Base-by-base conservation (phyloP, 306 rosid species). In the Spatholobus suberectus region DNA sequence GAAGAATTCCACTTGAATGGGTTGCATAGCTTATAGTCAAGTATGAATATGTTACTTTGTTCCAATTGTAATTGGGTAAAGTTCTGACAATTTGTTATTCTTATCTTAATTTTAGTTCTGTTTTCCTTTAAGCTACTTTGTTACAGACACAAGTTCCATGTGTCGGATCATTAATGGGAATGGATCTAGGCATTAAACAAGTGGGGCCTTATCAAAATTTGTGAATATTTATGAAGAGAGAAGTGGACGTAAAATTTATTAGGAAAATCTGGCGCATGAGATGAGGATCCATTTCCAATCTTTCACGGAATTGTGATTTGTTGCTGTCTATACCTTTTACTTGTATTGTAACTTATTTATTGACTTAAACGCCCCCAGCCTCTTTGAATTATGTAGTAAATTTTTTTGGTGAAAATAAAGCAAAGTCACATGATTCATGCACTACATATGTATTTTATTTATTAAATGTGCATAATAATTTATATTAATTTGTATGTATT, bases 401-500 rank as follows among this genome's bases (percentile, higher is more conserved):
- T 61, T 23, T 47, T 21, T 17, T 75, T 27, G 17, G 18, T 65
- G 46, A 47, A 34, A 54, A 24, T 37, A 18, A 37, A 17, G 35
- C 35, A 63, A 79, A 24, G 44, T 66, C 20, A 34, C 40, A 4
- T 37, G 52, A 27, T 55, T 76, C 44, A 44, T 10, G 20, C 55
- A 17, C 24, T 6, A 32, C 37, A 29, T 24, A 40, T 27, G 35
- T 8, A 34, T 57, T 44, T 18, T 34, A 15, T n/a, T 46, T n/a
- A 2, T 70, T 14, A 20, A 57, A 70, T 12, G 41, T 65, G 1
- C 41, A 18, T 37, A 43, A 59, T 69, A 68, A 43, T 66, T 79
- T 76, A 20, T 49, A 10, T 63, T 77, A 34, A 77, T 85, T 49
- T 26, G 27, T 35, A 26, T 27, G 61, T 75, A 62, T 75, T 84